phyloP scores from a whole-genome alignment of 2,329 filamentous ascomycete genomes.

The Monascus ruber region DNA sequence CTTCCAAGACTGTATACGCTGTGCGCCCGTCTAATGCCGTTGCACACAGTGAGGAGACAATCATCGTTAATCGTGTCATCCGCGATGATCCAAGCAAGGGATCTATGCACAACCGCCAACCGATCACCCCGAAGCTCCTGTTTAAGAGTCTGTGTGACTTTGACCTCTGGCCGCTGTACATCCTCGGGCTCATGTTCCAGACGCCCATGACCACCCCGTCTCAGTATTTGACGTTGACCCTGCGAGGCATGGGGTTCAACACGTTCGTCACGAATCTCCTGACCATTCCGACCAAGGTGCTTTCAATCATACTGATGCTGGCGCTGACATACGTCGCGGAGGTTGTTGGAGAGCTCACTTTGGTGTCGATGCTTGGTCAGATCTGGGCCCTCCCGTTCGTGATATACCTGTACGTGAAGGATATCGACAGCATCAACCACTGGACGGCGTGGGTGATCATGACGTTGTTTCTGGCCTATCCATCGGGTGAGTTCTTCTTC shows the following conservation, averaged over 20 bases:
- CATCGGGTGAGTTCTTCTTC: conserved; percentile 27
- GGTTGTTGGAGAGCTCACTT: conserved; percentile 36
- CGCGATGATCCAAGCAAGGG: conserved; percentile 44
- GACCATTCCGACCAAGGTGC: conserved; percentile 42
- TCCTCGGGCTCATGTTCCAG: conserved; percentile 33
- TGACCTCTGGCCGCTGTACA: conserved; percentile 44
- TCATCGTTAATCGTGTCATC: conserved; percentile 52
- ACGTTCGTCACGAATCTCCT: conserved; percentile 49
- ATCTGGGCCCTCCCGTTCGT: conserved; percentile 44
- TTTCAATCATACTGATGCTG: conserved; percentile 32
- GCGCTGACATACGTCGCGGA: conserved; percentile 20
- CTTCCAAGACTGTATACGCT: neutral
- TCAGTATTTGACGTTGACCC: conserved; percentile 21
- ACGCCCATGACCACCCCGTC: conserved; percentile 16
- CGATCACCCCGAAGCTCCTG: conserved; percentile 35
- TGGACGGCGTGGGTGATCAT: conserved; percentile 43
- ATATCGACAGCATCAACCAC: conserved; percentile 31
- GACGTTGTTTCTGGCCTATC: conserved; percentile 42
- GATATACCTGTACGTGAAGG: conserved; percentile 39
- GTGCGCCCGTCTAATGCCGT: neutral
- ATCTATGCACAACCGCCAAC: conserved; percentile 45
- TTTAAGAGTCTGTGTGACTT: conserved; percentile 41
- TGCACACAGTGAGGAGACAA: conserved; percentile 43
- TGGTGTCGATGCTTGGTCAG: conserved; percentile 41
- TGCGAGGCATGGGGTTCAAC: conserved; percentile 42